Conservation (phyloP, 2,329 filamentous ascomycete species). For the Epichloe festucae region DNA sequence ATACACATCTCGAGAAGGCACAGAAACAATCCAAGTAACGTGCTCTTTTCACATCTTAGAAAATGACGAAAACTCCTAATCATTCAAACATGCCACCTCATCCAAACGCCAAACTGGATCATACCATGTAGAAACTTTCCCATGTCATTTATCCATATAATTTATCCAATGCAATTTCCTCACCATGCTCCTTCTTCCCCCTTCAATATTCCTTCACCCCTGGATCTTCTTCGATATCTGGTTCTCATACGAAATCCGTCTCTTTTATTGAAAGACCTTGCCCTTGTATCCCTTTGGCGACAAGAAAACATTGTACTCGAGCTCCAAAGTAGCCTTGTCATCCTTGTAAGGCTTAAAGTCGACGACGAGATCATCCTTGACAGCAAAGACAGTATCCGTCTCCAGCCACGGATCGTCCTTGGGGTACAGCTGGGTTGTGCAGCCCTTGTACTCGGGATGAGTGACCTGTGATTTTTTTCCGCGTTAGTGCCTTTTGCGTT, state of each 20-base stretch:
- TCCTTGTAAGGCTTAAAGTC: slow-evolving; percentile 34
- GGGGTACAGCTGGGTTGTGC: slow-evolving; percentile 70
- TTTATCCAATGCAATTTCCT: background rate
- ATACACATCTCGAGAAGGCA: no score
- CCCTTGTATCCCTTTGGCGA: slow-evolving; percentile 33
- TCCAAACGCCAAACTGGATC: no score
- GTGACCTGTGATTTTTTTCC: slow-evolving; percentile 25
- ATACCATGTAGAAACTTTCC: no score
- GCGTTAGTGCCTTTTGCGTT: no score
- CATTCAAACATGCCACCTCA: no score
- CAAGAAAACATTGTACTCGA: slow-evolving; percentile 31
- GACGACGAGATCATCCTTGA: slow-evolving; percentile 38
- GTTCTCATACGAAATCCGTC: no score
- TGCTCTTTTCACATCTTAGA: no score
- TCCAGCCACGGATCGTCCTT: slow-evolving; percentile 50
- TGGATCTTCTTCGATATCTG: no score
- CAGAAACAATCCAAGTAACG: no score
- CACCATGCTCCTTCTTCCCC: background rate
- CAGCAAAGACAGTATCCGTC: slow-evolving; percentile 34
- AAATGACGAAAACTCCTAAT: no score
- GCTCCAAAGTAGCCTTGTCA: slow-evolving; percentile 22
- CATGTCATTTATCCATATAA: background rate
- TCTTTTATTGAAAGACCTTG: slow-evolving; percentile 11
- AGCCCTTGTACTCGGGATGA: slow-evolving; percentile 52
- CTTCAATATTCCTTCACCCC: no score